phyloP scores from a whole-genome alignment of 78 protist species.

The Fonticula alba region DNA sequence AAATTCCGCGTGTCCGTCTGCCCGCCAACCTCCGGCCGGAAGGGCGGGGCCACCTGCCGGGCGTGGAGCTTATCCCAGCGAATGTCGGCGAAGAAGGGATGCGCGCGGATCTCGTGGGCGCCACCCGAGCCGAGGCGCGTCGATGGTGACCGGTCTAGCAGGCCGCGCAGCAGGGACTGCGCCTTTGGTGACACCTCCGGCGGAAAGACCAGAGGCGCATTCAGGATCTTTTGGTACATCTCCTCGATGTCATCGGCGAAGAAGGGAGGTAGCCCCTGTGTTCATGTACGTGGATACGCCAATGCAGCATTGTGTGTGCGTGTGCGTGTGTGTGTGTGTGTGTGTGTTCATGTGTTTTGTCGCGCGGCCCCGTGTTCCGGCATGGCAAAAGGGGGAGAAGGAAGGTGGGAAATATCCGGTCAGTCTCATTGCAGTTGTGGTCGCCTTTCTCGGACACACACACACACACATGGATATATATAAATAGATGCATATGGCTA shows the following conservation, averaged over 20 bases:
- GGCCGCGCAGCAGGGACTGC: neutral
- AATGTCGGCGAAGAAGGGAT: constrained; percentile 38
- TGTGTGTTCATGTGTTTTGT: too few species aligned
- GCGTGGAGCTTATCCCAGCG: constrained; percentile 12
- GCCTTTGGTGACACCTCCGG: neutral
- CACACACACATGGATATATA: too few species aligned
- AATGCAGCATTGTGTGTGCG: too few species aligned
- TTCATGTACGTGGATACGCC: too few species aligned
- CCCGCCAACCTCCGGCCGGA: neutral
- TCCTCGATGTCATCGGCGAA: constrained; percentile 28
- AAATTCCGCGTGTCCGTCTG: neutral
- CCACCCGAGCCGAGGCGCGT: constrained; percentile 20
- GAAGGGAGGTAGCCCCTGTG: constrained; percentile 57
- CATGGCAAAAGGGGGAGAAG: too few species aligned
- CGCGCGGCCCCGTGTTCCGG: too few species aligned
- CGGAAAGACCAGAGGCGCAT: constrained; percentile 8
- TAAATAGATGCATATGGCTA: too few species aligned
- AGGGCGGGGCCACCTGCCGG: neutral
- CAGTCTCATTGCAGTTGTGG: too few species aligned
- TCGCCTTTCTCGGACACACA: too few species aligned
- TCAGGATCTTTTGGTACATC: constrained; percentile 52
- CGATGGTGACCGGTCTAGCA: constrained; percentile 18
- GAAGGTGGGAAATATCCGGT: too few species aligned
- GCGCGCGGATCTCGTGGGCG: constrained; percentile 16
- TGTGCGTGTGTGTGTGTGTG: too few species aligned